These are phyloP conservation scores for Setaria viridis DNA, from an alignment of 202 grass and related monocot species.

Conservation along the genomic window DNA sequence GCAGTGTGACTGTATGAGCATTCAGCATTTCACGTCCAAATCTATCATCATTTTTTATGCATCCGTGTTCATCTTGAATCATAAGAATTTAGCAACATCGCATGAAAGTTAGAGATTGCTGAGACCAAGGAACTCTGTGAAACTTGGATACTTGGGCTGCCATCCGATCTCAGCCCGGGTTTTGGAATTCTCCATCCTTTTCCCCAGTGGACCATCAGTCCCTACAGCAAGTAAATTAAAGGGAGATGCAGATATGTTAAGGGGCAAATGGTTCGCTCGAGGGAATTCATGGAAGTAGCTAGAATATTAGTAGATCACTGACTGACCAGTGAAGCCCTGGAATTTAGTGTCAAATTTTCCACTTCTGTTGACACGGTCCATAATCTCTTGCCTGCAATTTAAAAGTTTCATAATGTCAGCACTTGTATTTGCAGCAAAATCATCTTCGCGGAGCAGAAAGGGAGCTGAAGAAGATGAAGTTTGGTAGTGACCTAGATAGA, in stretches of 20 bases:
- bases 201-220: constrained; percentile 74
- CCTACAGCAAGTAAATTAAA: constrained; percentile 38
- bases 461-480: constrained; percentile 22
- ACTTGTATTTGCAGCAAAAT: constrained; percentile 20
- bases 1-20: background rate
- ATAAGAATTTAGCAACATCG: background rate
- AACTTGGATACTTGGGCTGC: constrained; percentile 74
- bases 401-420: constrained; percentile 29
- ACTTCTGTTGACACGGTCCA: constrained; percentile 79
- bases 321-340: constrained; percentile 71
- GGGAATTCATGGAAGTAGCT: background rate
- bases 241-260: background rate
- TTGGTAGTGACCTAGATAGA: constrained; percentile 65
- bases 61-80: background rate
- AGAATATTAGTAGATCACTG: constrained; percentile 2
- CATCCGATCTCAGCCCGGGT: constrained; percentile 80
- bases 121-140: constrained; percentile 70
- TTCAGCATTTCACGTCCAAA: background rate
- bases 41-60: background rate
- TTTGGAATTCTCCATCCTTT: constrained; percentile 85
- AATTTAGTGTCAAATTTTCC: constrained; percentile 75
- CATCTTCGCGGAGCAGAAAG: background rate
- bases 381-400: constrained; percentile 78
- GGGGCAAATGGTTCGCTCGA: background rate
- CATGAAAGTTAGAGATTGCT: constrained; percentile 42